Evolutionary conservation across 176 grass and related monocot genomes (phyloP).

Genomic region (Chrysopogon serrulatus): DNA sequence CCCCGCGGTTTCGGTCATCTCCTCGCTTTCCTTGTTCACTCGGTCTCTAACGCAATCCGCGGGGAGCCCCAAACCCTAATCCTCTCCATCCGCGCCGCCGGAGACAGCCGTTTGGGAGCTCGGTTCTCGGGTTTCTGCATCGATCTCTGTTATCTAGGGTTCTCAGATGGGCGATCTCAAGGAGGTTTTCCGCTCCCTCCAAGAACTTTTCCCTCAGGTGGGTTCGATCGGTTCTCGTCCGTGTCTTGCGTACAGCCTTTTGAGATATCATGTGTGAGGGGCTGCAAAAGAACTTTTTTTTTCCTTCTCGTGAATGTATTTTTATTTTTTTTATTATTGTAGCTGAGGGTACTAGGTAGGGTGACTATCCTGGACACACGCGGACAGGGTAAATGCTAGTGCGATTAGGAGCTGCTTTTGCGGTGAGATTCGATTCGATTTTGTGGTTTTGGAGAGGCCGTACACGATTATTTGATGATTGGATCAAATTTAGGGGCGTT

Average conservation of each 20-base stretch:
- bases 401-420: not conserved
- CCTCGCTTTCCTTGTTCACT: not conserved
- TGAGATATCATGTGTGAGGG: not conserved
- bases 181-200: constrained; percentile 43
- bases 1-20: not conserved
- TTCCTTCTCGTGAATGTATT: not conserved
- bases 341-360: not conserved
- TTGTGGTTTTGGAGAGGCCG: not conserved
- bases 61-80: constrained; percentile 35
- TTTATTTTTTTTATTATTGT: not conserved
- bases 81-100: not conserved
- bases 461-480: not conserved
- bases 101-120: not conserved
- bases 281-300: not conserved
- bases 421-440: not conserved
- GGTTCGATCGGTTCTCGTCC: not conserved
- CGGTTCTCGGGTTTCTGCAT: not conserved
- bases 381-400: not conserved
- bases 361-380: not conserved
- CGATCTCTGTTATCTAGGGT: not conserved
- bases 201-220: constrained; percentile 45
- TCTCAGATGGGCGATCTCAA: constrained; percentile 38
- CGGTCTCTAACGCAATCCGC: not conserved
- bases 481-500: not conserved
- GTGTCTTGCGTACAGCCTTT: not conserved